Base-by-base conservation (phyloP, 495 filamentous ascomycete species). In the Neurospora sp. region DNA sequence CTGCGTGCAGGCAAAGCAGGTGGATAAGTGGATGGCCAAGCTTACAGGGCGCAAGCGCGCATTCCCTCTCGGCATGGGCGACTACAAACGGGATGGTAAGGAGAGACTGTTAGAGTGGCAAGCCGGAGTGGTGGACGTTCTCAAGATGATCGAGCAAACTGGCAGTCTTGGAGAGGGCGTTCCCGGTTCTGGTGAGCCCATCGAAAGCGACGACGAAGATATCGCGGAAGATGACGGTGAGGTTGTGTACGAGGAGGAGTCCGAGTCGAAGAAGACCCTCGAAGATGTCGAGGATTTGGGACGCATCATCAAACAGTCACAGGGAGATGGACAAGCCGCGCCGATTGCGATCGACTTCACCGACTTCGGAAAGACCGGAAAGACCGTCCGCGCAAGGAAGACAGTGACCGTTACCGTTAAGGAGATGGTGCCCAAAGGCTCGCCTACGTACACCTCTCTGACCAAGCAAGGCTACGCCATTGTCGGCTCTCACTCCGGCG, bases 391-490 rank as follows among this genome's bases (percentile, higher is more conserved):
- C 73, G 76, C 83, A 65, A 79, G 82, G 61, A 81, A 85, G n/a
- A 78, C 76, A 2, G 73, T 81, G 12, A 78, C 83, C 3, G 79
- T 83, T 9, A 74, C 83, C 70, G 80, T 85, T 61, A 97, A 97
- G 82, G 92, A 95, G 81, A 98, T 98, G 95, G 95, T 98, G 5
- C 93, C 95, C 7, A 91, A 90, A 74, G 89, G 87, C 53, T 97
- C 94, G 7, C 94, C 96, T 2, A 98, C 95, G 0, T 91, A 97
- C 76, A 84, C 89, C 10, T 85, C 95, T 69, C 86, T 98, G 59
- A 98, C 95, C 3, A 98, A 98, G 79, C 95, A 98, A 86, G 95
- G 95, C 20, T 98, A 98, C 80, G 89, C 91, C 0, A 98, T 98
- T 71, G 90, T 98, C 69, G 95, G 95, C 69, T 94, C 94, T 0